Conservation (phyloP, 2,329 filamentous ascomycete genomes). For the Pseudogymnoascus sp. region DNA sequence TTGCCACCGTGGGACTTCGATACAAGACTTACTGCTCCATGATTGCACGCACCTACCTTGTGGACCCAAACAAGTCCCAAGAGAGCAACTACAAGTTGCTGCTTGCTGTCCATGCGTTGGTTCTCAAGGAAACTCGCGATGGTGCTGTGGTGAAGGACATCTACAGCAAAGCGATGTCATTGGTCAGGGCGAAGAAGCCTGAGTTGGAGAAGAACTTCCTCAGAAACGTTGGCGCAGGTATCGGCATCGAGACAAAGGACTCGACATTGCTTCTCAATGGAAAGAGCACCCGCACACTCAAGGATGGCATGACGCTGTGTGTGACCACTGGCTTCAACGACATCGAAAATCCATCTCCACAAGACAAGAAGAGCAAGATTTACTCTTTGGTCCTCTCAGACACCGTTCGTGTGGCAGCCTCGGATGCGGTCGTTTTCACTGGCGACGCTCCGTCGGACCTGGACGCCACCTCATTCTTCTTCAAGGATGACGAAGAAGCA, state of each 20-base stretch:
- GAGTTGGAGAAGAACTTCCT: slow-evolving; percentile 92
- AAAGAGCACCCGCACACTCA: slow-evolving; percentile 75
- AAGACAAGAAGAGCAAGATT: slow-evolving; percentile 80
- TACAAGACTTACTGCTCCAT: slow-evolving; percentile 95
- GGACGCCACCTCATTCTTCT: slow-evolving; percentile 95
- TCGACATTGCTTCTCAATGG: slow-evolving; percentile 73
- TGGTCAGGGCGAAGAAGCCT: slow-evolving; percentile 84
- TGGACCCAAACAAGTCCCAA: slow-evolving; percentile 94
- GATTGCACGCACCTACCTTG: slow-evolving; percentile 87
- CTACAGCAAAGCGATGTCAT: slow-evolving; percentile 74
- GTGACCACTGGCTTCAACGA: slow-evolving; percentile 87
- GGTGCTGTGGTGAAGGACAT: slow-evolving; percentile 82
- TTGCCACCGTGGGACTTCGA: slow-evolving; percentile 82
- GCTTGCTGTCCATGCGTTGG: slow-evolving; percentile 73
- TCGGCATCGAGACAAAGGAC: slow-evolving; percentile 88
- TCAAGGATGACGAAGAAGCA: slow-evolving; percentile 90
- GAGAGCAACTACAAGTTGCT: slow-evolving; percentile 91
- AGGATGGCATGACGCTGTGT: slow-evolving; percentile 94
- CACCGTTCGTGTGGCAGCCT: slow-evolving; percentile 76
- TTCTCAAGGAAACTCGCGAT: slow-evolving; percentile 84
- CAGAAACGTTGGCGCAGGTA: slow-evolving; percentile 84
- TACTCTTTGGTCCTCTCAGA: slow-evolving; percentile 90
- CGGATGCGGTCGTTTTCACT: slow-evolving; percentile 83
- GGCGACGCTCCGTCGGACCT: slow-evolving; percentile 85
- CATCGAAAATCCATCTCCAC: slow-evolving; percentile 75